phyloP scores from a whole-genome alignment of 2,329 filamentous ascomycete genomes.

The Elsinoe australis region DNA sequence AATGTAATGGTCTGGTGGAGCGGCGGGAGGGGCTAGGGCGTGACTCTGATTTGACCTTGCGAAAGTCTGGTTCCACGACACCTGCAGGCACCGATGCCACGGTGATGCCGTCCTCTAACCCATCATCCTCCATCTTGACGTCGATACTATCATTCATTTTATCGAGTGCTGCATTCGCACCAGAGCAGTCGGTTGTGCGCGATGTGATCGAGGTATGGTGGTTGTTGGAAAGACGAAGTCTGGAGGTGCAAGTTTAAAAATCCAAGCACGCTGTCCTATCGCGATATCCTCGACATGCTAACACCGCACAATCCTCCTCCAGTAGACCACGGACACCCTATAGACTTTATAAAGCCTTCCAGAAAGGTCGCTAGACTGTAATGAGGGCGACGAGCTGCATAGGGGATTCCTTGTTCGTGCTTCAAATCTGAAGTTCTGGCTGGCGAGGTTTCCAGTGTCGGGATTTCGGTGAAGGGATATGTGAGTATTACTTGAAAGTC shows the following conservation, averaged over 20 bases:
- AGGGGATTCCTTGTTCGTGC: too few species aligned
- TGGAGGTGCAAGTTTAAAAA: background rate
- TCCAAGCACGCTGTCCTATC: background rate
- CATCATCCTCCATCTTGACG: slow-evolving; percentile 16
- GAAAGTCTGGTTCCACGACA: slow-evolving; percentile 1
- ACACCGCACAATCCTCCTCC: background rate
- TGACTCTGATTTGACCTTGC: slow-evolving; percentile 14
- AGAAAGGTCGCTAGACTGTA: too few species aligned
- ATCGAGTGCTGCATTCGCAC: background rate
- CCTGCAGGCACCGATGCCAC: slow-evolving; percentile 10
- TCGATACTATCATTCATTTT: slow-evolving; percentile 16
- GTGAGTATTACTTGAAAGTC: too few species aligned
- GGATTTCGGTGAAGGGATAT: too few species aligned
- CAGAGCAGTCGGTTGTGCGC: background rate
- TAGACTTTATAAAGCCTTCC: background rate
- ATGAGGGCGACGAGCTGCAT: background rate
- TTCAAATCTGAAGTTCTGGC: too few species aligned
- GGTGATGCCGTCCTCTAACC: slow-evolving; percentile 6
- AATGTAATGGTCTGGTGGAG: slow-evolving; percentile 27
- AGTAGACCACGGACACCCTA: background rate
- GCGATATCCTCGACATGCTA: background rate
- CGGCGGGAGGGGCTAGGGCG: slow-evolving; percentile 20
- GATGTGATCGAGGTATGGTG: background rate
- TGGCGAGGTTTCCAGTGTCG: too few species aligned
- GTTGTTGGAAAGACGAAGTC: background rate